These are phyloP conservation scores for Saccharomyces pastorianus DNA, from an alignment of 1,139 yeast species.

Conservation along the genomic window DNA sequence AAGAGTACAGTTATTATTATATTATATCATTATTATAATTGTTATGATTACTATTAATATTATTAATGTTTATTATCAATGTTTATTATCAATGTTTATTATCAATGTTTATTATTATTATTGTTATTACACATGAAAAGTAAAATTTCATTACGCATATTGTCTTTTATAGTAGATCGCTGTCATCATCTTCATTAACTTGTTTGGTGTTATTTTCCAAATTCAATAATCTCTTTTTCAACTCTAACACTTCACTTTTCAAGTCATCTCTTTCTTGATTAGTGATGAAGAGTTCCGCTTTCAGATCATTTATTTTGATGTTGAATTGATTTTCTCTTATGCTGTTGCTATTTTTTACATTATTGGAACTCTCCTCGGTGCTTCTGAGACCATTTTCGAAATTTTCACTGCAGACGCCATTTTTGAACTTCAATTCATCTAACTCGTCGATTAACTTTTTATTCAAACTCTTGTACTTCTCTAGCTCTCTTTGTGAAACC, in stretches of 20 bases:
- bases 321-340: conserved; percentile 61
- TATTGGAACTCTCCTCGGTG: conserved; percentile 9
- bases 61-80: neutral
- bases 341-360: conserved; percentile 36
- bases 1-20: no score
- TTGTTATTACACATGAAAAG: neutral
- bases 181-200: neutral
- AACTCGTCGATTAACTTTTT: conserved; percentile 55
- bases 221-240: conserved; percentile 48
- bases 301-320: conserved; percentile 70
- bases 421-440: conserved; percentile 51
- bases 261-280: conserved; percentile 79
- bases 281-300: conserved; percentile 73
- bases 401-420: conserved; percentile 10
- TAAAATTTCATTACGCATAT: conserved; percentile 6
- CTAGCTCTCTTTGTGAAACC: conserved; percentile 63
- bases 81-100: neutral
- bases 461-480: conserved; percentile 49
- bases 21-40: no score
- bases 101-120: neutral
- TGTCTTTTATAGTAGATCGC: neutral
- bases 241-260: conserved; percentile 51
- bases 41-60: neutral
- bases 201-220: conserved; percentile 2
- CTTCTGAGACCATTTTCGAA: conserved; percentile 4